These are phyloP conservation scores for Eutypa lata DNA, from an alignment of 2,329 filamentous ascomycete genomes.

Conservation along the genomic window DNA sequence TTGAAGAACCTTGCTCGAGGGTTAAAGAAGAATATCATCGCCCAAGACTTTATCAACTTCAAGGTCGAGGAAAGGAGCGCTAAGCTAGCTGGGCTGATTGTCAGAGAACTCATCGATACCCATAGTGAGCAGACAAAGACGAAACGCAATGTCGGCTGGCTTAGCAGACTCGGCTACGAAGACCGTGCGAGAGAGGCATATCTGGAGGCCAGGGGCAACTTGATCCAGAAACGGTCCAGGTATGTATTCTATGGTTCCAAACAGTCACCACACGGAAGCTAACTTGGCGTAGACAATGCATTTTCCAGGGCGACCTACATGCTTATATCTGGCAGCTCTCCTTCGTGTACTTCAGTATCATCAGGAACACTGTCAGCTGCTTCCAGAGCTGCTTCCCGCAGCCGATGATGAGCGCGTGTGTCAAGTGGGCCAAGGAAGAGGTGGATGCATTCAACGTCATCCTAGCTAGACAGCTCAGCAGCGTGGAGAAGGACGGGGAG, in stretches of 20 bases:
- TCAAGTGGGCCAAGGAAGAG: conserved; percentile 97
- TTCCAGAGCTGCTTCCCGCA: conserved; percentile 86
- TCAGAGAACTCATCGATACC: conserved; percentile 72
- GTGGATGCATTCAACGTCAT: conserved; percentile 87
- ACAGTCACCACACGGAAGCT: background rate
- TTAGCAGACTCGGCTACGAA: conserved; percentile 84
- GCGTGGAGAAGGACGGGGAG: conserved; percentile 71
- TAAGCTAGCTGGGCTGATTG: conserved; percentile 72
- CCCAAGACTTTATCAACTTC: conserved; percentile 87
- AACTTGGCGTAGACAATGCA: conserved; percentile 66
- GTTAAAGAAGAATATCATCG: conserved; percentile 80
- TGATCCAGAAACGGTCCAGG: conserved; percentile 81
- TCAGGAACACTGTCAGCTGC: conserved; percentile 87
- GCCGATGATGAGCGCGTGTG: conserved; percentile 86
- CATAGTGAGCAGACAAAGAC: conserved; percentile 76
- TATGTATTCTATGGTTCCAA: conserved; percentile 39
- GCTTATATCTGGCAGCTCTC: conserved; percentile 94
- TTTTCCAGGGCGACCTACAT: conserved; percentile 90
- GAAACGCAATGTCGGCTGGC: conserved; percentile 77
- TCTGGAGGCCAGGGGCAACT: conserved; percentile 71
- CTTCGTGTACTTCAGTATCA: conserved; percentile 91
- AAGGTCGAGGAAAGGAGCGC: conserved; percentile 84
- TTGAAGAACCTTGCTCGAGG: conserved; percentile 75
- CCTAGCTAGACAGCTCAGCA: conserved; percentile 80
- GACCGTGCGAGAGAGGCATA: conserved; percentile 86